Conservation (phyloP, 2,329 filamentous ascomycete genomes). For the Fusarium dimerum region DNA sequence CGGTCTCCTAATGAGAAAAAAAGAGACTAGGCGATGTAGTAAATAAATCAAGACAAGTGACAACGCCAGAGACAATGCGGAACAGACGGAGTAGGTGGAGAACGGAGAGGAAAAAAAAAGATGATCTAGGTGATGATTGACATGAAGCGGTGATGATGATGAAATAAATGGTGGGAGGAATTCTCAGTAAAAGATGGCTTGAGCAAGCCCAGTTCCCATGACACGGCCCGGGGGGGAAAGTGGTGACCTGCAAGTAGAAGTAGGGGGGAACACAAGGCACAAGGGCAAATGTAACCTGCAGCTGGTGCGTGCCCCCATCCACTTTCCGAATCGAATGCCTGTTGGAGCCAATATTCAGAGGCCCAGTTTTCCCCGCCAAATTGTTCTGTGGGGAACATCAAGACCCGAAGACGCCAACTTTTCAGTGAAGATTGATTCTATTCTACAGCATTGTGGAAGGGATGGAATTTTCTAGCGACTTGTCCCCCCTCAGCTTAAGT, state of each 20-base stretch:
- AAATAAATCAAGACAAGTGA: no score
- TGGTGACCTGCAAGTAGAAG: no score
- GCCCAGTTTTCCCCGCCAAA: conserved; percentile 15
- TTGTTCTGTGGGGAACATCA: conserved; percentile 8
- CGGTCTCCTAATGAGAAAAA: no score
- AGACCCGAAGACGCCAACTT: no score
- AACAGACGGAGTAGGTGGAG: neutral
- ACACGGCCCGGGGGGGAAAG: neutral
- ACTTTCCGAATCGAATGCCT: conserved; percentile 4
- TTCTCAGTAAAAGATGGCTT: neutral
- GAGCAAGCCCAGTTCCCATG: neutral
- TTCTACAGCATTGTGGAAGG: no score
- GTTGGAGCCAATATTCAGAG: neutral
- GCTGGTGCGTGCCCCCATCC: conserved; percentile 1
- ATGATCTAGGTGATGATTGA: neutral
- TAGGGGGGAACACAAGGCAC: no score
- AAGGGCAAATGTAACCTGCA: no score
- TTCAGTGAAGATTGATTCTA: no score
- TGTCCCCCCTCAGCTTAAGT: no score
- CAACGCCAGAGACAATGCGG: no score
- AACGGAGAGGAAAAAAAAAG: neutral
- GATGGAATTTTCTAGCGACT: no score
- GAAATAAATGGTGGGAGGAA: neutral
- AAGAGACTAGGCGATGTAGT: no score
- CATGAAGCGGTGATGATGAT: neutral